Percentiles rank a stretch among this genome's conserved stretches.
These are phyloP conservation scores for Pichia nakasei DNA, from an alignment of 805 yeast genomes.

Conservation along the genomic window DNA sequence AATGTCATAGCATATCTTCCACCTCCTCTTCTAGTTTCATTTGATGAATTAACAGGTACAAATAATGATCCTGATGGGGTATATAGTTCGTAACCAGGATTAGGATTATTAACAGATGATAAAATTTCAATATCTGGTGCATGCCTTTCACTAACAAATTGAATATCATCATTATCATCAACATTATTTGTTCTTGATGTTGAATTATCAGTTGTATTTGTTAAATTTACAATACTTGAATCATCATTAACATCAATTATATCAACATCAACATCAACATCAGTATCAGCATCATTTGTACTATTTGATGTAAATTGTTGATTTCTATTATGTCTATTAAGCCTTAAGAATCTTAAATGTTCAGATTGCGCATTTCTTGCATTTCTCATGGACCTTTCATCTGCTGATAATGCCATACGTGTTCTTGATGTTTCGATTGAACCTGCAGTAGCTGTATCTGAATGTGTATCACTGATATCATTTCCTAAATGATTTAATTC, in stretches of 20 bases:
- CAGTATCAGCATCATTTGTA: neutral
- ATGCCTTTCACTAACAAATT: conserved; percentile 17
- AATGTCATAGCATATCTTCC: neutral
- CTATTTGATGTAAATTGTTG: neutral
- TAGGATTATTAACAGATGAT: neutral
- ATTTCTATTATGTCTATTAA: neutral
- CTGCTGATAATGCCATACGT: neutral
- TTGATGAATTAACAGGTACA: conserved; percentile 1
- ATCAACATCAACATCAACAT: neutral
- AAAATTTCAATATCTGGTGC: conserved; percentile 10
- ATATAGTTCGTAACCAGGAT: conserved; percentile 1
- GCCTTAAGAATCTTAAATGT: neutral
- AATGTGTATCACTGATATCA: neutral
- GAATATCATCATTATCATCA: conserved; percentile 17
- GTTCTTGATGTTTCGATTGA: neutral
- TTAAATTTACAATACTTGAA: neutral
- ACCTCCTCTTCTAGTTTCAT: conserved; percentile 1
- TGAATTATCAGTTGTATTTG: neutral
- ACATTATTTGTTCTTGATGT: neutral
- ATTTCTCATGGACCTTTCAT: neutral
- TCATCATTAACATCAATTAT: neutral
- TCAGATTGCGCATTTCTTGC: conserved; percentile 1
- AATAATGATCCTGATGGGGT: conserved; percentile 7
- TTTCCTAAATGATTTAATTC: neutral
- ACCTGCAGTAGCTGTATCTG: conserved; percentile 5